Evolutionary conservation across 768 basidiomycete genomes (phyloP), one percentile per base, ranked within the genome.

Genomic region (Macrolepiota dolichaula): DNA sequence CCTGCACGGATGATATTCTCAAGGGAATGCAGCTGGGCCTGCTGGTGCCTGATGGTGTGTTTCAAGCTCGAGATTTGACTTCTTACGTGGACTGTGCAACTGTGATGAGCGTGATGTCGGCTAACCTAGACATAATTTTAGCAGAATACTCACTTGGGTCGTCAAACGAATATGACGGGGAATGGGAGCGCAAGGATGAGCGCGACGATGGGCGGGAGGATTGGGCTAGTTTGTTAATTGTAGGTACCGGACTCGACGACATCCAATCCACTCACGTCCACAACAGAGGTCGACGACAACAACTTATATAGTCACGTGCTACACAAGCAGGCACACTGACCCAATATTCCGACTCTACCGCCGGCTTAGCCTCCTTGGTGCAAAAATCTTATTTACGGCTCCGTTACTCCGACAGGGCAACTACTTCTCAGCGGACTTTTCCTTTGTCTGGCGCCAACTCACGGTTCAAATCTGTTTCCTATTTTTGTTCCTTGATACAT

Each of bases 41-140:
- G 89, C 69, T 93, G 89, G 67, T 92, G 91, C 63, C 91, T 78
- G 67, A 93, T 93, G 69, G 81, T 84, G 71, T 93, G 91, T 74
- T 88, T 92, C 68, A 93, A 75, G 42, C 86, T 87, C 65, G 89
- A 91, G 74, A 93, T 87, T 62, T 92, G 91, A 66, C 84, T 86
- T 59, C 91, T 85, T 56, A 92, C 79, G 63, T 85, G 82, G 69
- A 92, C 91, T 93, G 62, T 57, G 47, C 50, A 35, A 11, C 9
- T 32, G 38, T 55, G 36, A 50, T 49, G 44, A 25, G 40, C 15
- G 17, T 61, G 27, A 27, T 27, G 29, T 58, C 38, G 32, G 37
- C 27, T 55, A 54, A 42, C 29, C 29, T 7, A 7, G 29, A 32
- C 29, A 32, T 32, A 7, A 32, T 32, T 32, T 32, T 32, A 32